Base-by-base conservation (phyloP, 768 basidiomycete species). In the Mycena crocata region DNA sequence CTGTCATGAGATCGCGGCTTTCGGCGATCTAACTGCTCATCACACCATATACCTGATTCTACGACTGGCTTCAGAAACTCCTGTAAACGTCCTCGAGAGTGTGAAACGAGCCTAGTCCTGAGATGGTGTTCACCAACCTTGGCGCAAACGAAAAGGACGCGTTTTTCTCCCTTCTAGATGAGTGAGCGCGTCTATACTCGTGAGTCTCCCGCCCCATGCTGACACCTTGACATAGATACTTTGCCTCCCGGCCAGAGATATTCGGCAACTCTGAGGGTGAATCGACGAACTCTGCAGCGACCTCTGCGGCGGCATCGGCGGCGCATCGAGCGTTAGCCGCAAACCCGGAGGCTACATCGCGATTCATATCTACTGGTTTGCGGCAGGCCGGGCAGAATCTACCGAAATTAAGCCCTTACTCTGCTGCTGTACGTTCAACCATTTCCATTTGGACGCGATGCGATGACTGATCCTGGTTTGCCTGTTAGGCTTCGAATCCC, bases 401-500 rank as follows among this genome's bases (percentile, higher is more conserved):
- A 37, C 50, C 62, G 17, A 64, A 64, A 39, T 57, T 55, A 13
- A 66, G 58, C 57, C 65, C 66, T 31, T 67, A 51, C 30, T 34
- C 66, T 45, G 55, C 60, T 14, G 59, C 66, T 17, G 66, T 67
- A 31, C 17, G 66, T 45, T 44, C 39, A 19, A 24, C 46, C n/a
- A 5, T 52, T 40, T 1, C n/a, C n/a, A n/a, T n/a, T 49, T 2
- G 21, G 28, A 26, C 50, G 52, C 49, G 45, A 31, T 26, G 10
- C 23, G 35, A 57, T 46, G 24, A 42, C 35, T 55, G 51, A 39
- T 37, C 49, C 26, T 31, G 54, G 8, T 30, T 26, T 42, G 24
- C 3, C n/a, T n/a, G n/a, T 35, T 64, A 83, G 82, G 78, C 79
- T 13, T 73, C 78, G 46, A 82, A 82, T 67, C 80, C 79, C 35